phyloP scores from a whole-genome alignment of 2,329 filamentous ascomycete species.

The Hypomyces rosellus region DNA sequence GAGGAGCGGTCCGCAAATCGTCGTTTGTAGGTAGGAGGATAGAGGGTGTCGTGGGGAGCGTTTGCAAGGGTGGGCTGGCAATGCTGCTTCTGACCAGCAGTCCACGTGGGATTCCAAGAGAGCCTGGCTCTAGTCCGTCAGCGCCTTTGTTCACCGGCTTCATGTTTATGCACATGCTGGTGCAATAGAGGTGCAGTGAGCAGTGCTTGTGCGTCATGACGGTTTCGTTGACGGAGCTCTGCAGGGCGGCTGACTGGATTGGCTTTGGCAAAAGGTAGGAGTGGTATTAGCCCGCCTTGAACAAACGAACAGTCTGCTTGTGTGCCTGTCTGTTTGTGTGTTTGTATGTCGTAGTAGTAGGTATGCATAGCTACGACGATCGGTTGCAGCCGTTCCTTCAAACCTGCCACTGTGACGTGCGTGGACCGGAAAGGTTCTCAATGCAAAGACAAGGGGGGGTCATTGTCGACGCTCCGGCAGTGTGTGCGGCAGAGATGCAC shows the following conservation, averaged over 20 bases:
- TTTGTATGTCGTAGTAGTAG: background rate
- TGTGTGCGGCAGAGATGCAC: too few relatives aligned
- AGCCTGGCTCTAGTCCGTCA: slow-evolving; percentile 4
- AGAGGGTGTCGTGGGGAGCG: too few relatives aligned
- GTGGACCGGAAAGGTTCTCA: background rate
- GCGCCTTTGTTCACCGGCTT: slow-evolving; percentile 2
- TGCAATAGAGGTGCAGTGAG: background rate
- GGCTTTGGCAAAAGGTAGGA: background rate
- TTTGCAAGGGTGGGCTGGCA: slow-evolving; percentile 1
- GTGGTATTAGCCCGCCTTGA: too few relatives aligned
- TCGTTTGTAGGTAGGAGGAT: too few relatives aligned
- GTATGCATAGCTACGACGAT: background rate
- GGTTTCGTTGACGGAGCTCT: background rate
- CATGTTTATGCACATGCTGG: background rate
- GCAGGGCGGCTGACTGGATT: background rate
- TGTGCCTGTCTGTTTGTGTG: background rate
- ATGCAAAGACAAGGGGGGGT: background rate
- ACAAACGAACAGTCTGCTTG: background rate
- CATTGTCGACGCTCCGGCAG: too few relatives aligned
- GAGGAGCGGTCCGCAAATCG: too few relatives aligned
- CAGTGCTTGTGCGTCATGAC: background rate
- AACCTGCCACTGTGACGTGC: background rate
- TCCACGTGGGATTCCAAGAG: slow-evolving; percentile 9
- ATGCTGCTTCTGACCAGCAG: slow-evolving; percentile 1
- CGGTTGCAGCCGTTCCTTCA: background rate